These are phyloP conservation scores for Yarrowia bubula DNA, from an alignment of 805 yeast species.

Conservation along the genomic window DNA sequence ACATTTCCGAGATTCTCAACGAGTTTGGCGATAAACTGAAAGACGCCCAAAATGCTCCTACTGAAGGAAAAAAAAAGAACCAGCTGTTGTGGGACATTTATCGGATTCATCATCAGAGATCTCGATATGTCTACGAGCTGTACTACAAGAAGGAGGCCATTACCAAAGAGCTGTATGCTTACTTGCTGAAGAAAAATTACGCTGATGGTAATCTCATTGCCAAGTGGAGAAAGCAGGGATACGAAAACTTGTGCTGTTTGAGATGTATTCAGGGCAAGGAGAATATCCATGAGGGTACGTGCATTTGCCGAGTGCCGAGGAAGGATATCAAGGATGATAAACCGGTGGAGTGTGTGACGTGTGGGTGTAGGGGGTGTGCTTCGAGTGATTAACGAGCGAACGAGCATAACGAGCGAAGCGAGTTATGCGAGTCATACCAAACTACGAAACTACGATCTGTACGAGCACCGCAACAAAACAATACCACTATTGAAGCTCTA, in stretches of 20 bases:
- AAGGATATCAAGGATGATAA: constrained; percentile 42
- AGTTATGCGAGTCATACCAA: neutral
- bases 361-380: constrained; percentile 86
- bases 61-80: constrained; percentile 48
- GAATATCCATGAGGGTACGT: constrained; percentile 62
- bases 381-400: constrained; percentile 70
- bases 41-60: constrained; percentile 38
- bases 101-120: constrained; percentile 68
- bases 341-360: constrained; percentile 63
- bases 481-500: too few species aligned
- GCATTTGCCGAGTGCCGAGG: constrained; percentile 84
- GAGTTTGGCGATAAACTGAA: constrained; percentile 60
- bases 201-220: constrained; percentile 73
- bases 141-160: constrained; percentile 70
- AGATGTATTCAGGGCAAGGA: constrained; percentile 67
- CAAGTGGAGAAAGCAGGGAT: constrained; percentile 82
- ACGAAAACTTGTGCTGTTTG: constrained; percentile 81
- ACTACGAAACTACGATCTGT: too few species aligned
- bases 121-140: constrained; percentile 71
- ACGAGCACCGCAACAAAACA: too few species aligned
- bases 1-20: constrained; percentile 61
- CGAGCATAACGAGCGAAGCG: neutral
- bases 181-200: constrained; percentile 64
- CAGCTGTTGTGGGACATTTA: constrained; percentile 69
- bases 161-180: constrained; percentile 64